Percentiles rank a stretch among this genome's conserved stretches.
phyloP scores from a whole-genome alignment of 768 basidiomycete genomes.

The Exidia glandulosa region DNA sequence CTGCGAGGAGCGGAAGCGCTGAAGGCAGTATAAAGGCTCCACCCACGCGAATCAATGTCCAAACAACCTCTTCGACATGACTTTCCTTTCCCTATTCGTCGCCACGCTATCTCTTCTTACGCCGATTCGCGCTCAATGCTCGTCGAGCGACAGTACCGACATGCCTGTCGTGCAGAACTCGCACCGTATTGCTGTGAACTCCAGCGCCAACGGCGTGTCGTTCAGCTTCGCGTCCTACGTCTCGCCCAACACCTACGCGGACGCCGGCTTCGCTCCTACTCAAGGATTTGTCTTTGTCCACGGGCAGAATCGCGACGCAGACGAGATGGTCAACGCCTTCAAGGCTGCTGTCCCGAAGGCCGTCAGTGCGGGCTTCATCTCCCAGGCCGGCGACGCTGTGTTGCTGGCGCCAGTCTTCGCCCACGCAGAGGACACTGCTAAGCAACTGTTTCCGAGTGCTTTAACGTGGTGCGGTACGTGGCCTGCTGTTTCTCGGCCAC shows the following conservation, averaged over 20 bases:
- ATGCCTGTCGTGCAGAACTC: not conserved
- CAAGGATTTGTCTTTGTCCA: not conserved
- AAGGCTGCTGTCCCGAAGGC: not conserved
- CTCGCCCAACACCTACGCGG: not conserved
- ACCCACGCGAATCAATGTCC: too few species aligned
- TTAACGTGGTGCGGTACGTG: not conserved
- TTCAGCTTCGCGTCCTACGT: not conserved
- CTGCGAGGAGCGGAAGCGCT: too few species aligned
- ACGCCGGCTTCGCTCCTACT: not conserved
- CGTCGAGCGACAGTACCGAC: not conserved
- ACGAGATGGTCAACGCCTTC: not conserved
- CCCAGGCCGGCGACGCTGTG: not conserved
- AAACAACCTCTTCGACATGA: too few species aligned
- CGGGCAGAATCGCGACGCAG: not conserved
- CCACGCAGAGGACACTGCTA: not conserved
- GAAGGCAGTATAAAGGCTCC: too few species aligned
- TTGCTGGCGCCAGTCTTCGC: not conserved
- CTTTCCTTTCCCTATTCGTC: too few species aligned
- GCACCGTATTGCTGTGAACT: not conserved
- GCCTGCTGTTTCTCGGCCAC: not conserved
- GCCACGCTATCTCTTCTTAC: too few species aligned
- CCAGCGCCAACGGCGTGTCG: not conserved
- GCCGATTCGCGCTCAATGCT: too few species aligned
- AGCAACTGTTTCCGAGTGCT: not conserved
- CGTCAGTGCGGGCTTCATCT: not conserved